phyloP scores from a whole-genome alignment of 148 eudicot genomes.

The Chenopodium formosanum region DNA sequence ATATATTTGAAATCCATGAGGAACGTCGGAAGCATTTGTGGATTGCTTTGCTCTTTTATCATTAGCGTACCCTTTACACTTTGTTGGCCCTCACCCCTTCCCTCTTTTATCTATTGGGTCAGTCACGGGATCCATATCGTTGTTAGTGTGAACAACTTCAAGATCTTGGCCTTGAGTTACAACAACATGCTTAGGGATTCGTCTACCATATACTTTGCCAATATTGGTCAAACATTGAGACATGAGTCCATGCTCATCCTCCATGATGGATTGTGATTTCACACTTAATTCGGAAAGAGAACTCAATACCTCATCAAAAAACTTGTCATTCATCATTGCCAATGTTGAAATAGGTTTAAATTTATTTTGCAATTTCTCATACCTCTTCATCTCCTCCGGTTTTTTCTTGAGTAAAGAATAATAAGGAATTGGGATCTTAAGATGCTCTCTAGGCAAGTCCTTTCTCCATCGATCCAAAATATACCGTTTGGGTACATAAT shows the following conservation, averaged over 20 bases:
- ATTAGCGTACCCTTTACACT: no score
- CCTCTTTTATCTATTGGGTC: neutral
- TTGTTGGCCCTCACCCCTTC: neutral
- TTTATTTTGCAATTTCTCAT: neutral
- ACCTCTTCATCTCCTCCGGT: neutral
- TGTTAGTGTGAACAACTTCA: neutral
- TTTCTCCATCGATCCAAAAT: neutral
- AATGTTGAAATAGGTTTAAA: neutral
- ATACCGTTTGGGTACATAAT: neutral
- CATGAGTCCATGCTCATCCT: neutral
- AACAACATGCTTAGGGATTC: no score
- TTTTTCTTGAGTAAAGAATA: neutral
- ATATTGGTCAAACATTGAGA: neutral
- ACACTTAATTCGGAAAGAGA: neutral
- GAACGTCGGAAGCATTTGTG: no score
- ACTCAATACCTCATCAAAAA: neutral
- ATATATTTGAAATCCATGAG: no score
- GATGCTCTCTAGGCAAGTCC: slow-evolving; percentile 1
- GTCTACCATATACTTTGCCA: neutral
- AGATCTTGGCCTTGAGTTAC: neutral
- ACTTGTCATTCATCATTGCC: neutral
- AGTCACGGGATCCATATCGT: neutral
- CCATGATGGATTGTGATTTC: neutral
- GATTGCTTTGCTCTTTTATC: no score
- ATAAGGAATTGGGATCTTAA: neutral